Base-by-base conservation (phyloP, 768 basidiomycete genomes). In the Boletus patriciae region DNA sequence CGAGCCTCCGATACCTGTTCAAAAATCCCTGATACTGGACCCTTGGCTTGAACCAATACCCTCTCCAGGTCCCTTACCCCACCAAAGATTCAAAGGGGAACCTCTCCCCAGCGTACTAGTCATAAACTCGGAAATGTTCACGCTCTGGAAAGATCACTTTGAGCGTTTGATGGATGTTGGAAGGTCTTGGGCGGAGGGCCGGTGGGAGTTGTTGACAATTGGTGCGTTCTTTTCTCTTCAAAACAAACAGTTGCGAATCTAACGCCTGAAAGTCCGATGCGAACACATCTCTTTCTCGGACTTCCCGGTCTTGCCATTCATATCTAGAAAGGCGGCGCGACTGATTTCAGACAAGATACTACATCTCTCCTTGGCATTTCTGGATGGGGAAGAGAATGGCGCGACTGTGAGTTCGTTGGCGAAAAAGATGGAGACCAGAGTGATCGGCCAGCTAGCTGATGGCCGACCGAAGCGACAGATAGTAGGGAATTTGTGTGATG, bases 21-120 rank as follows among this genome's bases (percentile, higher is more conserved):
- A 74, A 7, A 80, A 81, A 46, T 83, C 80, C 10, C 66, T 94
- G 21, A 76, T 87, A 21, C 78, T 91, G 18, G 92, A 94, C 71
- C 92, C 92, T 19, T 94, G 92, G 92, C 72, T 93, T 9, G 90
- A 93, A 54, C 89, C 91, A 18, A 65, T 92, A 23, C 79, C 85
- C 8, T 68, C 77, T 38, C 88, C 83, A 31, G 85, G 83, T 5
- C 85, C 75, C 0, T 55, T 50, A 1, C 75, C 70, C 18, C 59
- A 54, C 36, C 47, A 50, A 31, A 51, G 49, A 33, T 49, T 58
- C 23, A 29, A 55, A 23, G 60, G 59, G 12, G 50, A 47, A 4
- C 23, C 3, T 11, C 63, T 68, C 23, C 80, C 79, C 2, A 73
- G 67, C 43, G 70, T 88, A 62, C 68, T 90, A 45, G 82, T 92